Evolutionary conservation across 108 stramenopile genomes (phyloP).

Genomic region (Cyclotella sp.): DNA sequence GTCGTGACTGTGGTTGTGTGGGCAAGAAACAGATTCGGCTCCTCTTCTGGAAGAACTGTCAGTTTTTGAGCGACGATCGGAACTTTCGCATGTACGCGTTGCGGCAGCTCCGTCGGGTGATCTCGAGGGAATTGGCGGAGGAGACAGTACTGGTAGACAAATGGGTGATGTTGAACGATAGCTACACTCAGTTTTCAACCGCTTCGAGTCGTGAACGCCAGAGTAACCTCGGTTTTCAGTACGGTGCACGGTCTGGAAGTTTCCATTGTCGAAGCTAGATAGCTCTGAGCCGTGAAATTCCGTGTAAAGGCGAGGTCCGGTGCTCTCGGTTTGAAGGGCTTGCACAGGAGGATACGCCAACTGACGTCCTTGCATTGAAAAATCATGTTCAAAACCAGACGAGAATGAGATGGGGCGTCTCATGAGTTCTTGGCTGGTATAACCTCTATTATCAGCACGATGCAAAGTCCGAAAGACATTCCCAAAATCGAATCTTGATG

Average conservation of each 20-base stretch:
- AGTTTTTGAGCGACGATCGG: background rate
- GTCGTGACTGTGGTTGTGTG: background rate
- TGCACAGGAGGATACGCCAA: constrained; percentile 9
- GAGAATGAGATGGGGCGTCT: background rate
- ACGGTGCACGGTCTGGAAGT: constrained; percentile 5
- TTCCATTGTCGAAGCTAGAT: constrained; percentile 8
- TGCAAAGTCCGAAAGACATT: constrained; percentile 2
- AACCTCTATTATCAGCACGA: constrained; percentile 12
- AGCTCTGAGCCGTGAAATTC: constrained; percentile 24
- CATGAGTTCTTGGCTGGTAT: background rate
- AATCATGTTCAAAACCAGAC: background rate
- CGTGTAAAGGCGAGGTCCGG: constrained; percentile 3
- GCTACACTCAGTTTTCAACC: constrained; percentile 3
- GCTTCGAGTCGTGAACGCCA: background rate
- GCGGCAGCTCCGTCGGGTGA: background rate
- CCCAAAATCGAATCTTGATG: constrained; percentile 8
- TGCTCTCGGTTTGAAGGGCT: background rate
- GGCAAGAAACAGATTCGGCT: background rate
- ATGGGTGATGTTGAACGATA: background rate
- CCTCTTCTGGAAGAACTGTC: background rate
- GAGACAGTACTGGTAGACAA: background rate
- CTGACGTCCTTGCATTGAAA: background rate
- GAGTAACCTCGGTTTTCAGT: background rate
- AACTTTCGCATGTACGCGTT: background rate
- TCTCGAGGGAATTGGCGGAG: background rate